A percentile compares a stretch with the other conserved stretches of the same genome.
Conservation (phyloP, 805 yeast species). For the Metschnikowia vanudenii region DNA sequence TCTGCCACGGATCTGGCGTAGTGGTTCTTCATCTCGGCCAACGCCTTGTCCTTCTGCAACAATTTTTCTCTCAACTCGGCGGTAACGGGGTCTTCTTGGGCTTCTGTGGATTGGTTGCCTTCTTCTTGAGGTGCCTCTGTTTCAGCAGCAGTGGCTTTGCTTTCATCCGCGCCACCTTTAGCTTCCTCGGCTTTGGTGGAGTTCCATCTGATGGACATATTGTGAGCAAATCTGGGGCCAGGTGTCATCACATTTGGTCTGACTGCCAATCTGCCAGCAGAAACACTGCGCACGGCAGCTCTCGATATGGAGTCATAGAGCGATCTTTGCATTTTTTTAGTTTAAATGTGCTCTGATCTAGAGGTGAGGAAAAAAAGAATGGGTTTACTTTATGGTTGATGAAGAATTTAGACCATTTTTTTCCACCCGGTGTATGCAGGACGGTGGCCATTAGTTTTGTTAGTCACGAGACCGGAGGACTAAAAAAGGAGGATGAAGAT, state of each 20-base stretch:
- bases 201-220: conserved; percentile 12
- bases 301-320: conserved; percentile 13
- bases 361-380: neutral
- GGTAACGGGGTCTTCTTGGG: conserved; percentile 24
- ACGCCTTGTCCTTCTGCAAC: conserved; percentile 64
- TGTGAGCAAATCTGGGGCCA: conserved; percentile 6
- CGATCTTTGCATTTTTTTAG: conserved; percentile 16
- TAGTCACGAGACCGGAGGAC: neutral
- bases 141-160: conserved; percentile 2
- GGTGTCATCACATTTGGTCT: conserved; percentile 7
- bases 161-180: neutral
- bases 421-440: neutral
- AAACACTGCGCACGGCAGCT: conserved; percentile 10
- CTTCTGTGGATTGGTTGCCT: conserved; percentile 7
- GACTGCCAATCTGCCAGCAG: conserved; percentile 7
- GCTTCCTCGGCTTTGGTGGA: conserved; percentile 12
- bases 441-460: neutral
- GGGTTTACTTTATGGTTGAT: neutral
- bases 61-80: conserved; percentile 51
- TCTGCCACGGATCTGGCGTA: conserved; percentile 85
- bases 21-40: conserved; percentile 78
- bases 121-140: conserved; percentile 4
- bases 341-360: neutral
- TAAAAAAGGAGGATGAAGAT: neutral
- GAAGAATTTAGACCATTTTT: conserved; percentile 1